Evolutionary conservation across 1,284 basidiomycete genomes (phyloP).

Genomic region (Waitea zeae): DNA sequence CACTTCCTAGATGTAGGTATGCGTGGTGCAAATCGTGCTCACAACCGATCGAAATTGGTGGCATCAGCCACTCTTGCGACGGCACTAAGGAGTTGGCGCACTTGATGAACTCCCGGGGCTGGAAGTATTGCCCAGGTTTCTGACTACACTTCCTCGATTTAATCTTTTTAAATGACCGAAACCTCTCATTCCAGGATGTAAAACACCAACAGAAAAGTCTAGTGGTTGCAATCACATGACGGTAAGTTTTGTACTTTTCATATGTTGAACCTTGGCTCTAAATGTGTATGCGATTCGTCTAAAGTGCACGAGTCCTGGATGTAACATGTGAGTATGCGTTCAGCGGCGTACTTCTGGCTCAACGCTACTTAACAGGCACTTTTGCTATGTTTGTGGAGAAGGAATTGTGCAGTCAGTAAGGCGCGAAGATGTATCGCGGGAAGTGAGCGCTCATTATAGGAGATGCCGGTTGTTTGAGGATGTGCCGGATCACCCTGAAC

Average conservation of each 20-base stretch:
- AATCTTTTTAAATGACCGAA: not conserved
- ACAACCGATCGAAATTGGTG: constrained; percentile 19
- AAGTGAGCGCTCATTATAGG: constrained; percentile 25
- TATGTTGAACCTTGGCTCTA: not conserved
- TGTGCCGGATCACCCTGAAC: too few relatives aligned
- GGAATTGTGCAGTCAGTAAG: constrained; percentile 29
- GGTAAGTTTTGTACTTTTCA: constrained; percentile 17
- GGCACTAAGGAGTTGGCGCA: constrained; percentile 33
- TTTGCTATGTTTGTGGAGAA: constrained; percentile 39
- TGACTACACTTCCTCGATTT: too few relatives aligned
- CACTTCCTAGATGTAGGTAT: constrained; percentile 24
- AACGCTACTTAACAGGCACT: constrained; percentile 24
- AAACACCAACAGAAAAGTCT: constrained; percentile 36
- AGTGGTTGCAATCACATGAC: constrained; percentile 50
- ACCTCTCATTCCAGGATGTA: constrained; percentile 24
- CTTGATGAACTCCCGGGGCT: constrained; percentile 30
- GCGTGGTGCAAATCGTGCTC: constrained; percentile 38
- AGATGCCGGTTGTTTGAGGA: constrained; percentile 26
- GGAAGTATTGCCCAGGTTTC: constrained; percentile 45
- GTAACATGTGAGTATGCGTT: constrained; percentile 27
- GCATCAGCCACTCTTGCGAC: constrained; percentile 34
- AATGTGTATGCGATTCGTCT: too few relatives aligned
- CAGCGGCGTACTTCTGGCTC: not conserved
- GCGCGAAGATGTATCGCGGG: constrained; percentile 21
- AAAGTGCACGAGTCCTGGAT: constrained; percentile 42